These are phyloP conservation scores for Lodderomyces margitis DNA, from an alignment of 1,139 yeast genomes.

Conservation along the genomic window DNA sequence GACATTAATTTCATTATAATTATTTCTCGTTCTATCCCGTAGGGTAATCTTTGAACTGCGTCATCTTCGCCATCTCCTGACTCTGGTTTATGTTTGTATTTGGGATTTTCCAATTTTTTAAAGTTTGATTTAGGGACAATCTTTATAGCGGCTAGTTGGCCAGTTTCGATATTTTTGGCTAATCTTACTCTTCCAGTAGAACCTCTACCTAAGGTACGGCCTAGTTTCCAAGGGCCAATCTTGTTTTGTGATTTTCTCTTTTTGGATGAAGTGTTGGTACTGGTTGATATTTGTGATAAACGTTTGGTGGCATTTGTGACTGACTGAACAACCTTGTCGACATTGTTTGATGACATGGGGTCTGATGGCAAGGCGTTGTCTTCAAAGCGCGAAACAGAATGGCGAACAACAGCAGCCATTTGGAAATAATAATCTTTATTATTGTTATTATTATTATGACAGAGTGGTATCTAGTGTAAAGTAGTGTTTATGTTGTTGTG, in stretches of 20 bases:
- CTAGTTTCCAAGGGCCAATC: slow-evolving; percentile 96
- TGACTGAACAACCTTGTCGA: slow-evolving; percentile 49
- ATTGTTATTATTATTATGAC: too few species aligned
- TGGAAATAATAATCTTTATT: too few species aligned
- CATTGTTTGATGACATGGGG: slow-evolving; percentile 30
- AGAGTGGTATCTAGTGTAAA: too few species aligned
- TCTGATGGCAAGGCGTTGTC: slow-evolving; percentile 17
- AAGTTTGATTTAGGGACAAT: slow-evolving; percentile 83
- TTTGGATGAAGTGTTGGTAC: slow-evolving; percentile 45
- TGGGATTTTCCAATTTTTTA: slow-evolving; percentile 54
- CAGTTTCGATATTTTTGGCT: slow-evolving; percentile 82
- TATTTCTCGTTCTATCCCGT: slow-evolving; percentile 95
- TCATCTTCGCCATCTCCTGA: slow-evolving; percentile 20
- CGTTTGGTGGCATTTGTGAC: slow-evolving; percentile 65
- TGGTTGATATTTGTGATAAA: slow-evolving; percentile 62
- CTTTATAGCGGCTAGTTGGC: slow-evolving; percentile 93
- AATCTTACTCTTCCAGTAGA: slow-evolving; percentile 91
- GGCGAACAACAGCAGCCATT: background rate
- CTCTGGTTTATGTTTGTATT: slow-evolving; percentile 26
- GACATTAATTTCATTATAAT: slow-evolving; percentile 87
- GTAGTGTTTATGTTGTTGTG: too few species aligned
- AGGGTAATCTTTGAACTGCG: slow-evolving; percentile 66
- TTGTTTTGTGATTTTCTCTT: slow-evolving; percentile 63
- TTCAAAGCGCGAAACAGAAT: background rate
- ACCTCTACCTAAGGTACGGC: slow-evolving; percentile 92